These are phyloP conservation scores for Casuarina glauca DNA, from an alignment of 306 rosid species.

Conservation along the genomic window DNA sequence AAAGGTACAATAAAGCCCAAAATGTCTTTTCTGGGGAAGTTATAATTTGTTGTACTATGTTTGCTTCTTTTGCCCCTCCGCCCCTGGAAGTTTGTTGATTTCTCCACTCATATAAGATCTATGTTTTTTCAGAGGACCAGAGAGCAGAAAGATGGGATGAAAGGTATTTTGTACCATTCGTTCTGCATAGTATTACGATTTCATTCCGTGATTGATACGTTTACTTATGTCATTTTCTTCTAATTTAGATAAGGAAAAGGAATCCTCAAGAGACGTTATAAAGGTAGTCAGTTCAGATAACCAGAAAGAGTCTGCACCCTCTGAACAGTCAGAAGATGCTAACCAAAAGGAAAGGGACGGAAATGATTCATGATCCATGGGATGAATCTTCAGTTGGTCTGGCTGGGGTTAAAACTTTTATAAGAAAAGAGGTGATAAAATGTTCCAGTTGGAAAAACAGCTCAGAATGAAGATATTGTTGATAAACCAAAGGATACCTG, in stretches of 20 bases:
- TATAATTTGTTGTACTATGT: neutral
- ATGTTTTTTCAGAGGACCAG: constrained; percentile 44
- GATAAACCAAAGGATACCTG: constrained; percentile 51
- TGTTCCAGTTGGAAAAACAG: constrained; percentile 44
- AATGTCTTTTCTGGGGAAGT: neutral
- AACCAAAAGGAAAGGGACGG: constrained; percentile 51
- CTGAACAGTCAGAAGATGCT: constrained; percentile 48
- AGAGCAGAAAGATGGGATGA: constrained; percentile 39
- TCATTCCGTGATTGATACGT: neutral
- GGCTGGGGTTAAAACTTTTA: constrained; percentile 37
- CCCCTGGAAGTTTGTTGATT: neutral
- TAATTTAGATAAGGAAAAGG: constrained; percentile 34
- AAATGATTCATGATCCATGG: constrained; percentile 36
- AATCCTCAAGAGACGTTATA: constrained; percentile 33
- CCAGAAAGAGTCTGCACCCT: constrained; percentile 50
- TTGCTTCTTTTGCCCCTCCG: neutral
- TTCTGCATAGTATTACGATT: neutral
- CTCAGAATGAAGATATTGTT: constrained; percentile 37
- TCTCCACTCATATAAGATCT: constrained; percentile 1
- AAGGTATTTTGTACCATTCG: constrained; percentile 30
- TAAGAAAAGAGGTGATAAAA: constrained; percentile 39
- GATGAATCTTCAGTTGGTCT: constrained; percentile 50
- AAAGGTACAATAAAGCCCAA: neutral
- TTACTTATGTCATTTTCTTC: neutral
- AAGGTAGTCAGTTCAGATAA: constrained; percentile 46